phyloP scores from a whole-genome alignment of 2,329 filamentous ascomycete species.

The Xylaria sp. region DNA sequence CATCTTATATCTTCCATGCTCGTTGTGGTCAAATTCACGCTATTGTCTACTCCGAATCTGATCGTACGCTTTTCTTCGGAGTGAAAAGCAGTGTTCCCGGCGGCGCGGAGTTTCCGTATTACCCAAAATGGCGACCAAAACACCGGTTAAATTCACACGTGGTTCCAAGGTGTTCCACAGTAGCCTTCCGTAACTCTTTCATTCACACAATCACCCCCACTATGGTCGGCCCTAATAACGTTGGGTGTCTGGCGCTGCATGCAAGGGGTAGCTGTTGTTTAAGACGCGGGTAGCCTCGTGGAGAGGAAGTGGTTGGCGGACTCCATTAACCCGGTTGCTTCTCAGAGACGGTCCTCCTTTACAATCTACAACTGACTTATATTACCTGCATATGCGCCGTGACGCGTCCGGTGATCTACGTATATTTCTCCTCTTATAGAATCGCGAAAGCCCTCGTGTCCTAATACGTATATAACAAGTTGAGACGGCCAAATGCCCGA shows the following conservation, averaged over 20 bases:
- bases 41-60: not conserved
- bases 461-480: not conserved
- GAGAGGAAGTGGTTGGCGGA: slow-evolving; percentile 27
- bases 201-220: not conserved
- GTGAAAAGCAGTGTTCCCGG: not conserved
- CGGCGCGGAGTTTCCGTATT: slow-evolving; percentile 35
- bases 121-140: slow-evolving; percentile 32
- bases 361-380: not conserved
- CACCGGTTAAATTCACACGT: slow-evolving; percentile 26
- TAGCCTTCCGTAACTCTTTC: slow-evolving; percentile 10
- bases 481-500: not conserved
- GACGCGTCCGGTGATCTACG: not conserved
- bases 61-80: slow-evolving; percentile 21
- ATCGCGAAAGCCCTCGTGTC: not conserved
- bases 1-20: not conserved
- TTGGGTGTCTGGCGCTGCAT: slow-evolving; percentile 3
- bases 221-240: slow-evolving; percentile 2
- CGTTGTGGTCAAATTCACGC: slow-evolving; percentile 1
- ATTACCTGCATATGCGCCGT: slow-evolving; percentile 15
- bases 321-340: slow-evolving; percentile 29
- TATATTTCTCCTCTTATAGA: slow-evolving; percentile 8
- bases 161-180: not conserved
- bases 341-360: not conserved
- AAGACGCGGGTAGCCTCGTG: not conserved
- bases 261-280: not conserved